phyloP scores from a whole-genome alignment of 2,329 filamentous ascomycete genomes.

The Thelonectria discophora region DNA sequence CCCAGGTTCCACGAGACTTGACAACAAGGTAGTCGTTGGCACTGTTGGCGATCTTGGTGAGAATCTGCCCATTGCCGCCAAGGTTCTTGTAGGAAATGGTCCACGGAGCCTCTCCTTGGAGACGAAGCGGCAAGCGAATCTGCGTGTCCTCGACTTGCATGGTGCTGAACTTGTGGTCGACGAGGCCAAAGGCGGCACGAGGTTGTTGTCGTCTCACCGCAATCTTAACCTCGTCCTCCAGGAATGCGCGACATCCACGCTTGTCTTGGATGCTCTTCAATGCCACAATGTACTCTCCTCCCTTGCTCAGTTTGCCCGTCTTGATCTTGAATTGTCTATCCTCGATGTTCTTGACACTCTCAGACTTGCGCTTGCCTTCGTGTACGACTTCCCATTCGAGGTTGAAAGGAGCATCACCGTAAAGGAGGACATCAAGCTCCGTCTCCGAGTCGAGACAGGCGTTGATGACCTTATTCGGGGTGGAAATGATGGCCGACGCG shows the following conservation, averaged over 20 bases:
- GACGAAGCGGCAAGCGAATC: conserved; percentile 79
- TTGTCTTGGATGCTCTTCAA: conserved; percentile 87
- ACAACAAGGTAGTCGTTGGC: conserved; percentile 76
- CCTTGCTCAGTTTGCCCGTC: conserved; percentile 77
- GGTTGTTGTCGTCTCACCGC: conserved; percentile 89
- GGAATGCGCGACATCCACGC: conserved; percentile 83
- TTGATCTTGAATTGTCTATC: conserved; percentile 73
- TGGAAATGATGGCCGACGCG: conserved; percentile 78
- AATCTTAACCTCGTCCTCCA: conserved; percentile 87
- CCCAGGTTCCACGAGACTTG: conserved; percentile 75
- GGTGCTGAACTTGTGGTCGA: conserved; percentile 81
- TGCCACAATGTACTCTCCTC: conserved; percentile 89
- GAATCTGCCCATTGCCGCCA: conserved; percentile 58
- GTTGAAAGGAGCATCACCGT: conserved; percentile 86
- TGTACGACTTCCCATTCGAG: conserved; percentile 94
- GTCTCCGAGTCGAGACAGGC: conserved; percentile 87
- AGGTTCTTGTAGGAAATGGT: conserved; percentile 77
- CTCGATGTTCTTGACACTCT: conserved; percentile 71
- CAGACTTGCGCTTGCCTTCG: conserved; percentile 81
- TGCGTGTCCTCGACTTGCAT: conserved; percentile 79
- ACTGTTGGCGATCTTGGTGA: conserved; percentile 59
- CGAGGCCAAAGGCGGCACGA: conserved; percentile 82
- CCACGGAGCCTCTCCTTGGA: conserved; percentile 90
- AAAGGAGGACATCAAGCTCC: conserved; percentile 76
- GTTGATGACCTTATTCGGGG: conserved; percentile 63